These are phyloP conservation scores for Davidsoniella virescens DNA, from an alignment of 2,329 filamentous ascomycete genomes.

Conservation along the genomic window DNA sequence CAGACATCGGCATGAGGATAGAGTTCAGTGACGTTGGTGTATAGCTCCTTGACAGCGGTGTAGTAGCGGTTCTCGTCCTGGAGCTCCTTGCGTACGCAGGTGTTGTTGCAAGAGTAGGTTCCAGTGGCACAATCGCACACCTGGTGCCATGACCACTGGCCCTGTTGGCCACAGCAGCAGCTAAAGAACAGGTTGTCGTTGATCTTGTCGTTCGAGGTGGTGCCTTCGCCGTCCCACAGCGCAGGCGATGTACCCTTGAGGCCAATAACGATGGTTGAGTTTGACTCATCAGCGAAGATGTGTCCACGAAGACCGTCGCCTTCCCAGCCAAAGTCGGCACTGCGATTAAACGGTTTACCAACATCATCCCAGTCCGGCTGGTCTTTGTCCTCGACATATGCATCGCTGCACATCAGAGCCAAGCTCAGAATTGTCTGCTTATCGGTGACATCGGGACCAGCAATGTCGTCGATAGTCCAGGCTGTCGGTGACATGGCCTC, in stretches of 20 bases:
- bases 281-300: constrained; percentile 73
- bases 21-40: constrained; percentile 76
- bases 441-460: constrained; percentile 68
- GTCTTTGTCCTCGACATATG: constrained; percentile 61
- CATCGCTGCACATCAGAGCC: constrained; percentile 76
- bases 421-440: constrained; percentile 70
- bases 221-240: constrained; percentile 91
- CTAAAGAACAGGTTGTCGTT: constrained; percentile 98
- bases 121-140: constrained; percentile 84
- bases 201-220: constrained; percentile 90
- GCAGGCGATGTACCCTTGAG: constrained; percentile 83
- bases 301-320: constrained; percentile 78
- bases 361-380: constrained; percentile 73
- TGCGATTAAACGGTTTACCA: constrained; percentile 64
- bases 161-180: constrained; percentile 91
- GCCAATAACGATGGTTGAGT: constrained; percentile 78
- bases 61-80: constrained; percentile 82
- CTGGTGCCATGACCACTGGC: constrained; percentile 75
- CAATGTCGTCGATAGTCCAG: constrained; percentile 69
- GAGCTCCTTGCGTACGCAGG: constrained; percentile 63
- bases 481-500: constrained; percentile 53
- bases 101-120: constrained; percentile 82
- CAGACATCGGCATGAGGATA: constrained; percentile 77
- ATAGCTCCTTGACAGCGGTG: constrained; percentile 71
- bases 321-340: constrained; percentile 85